Conservation (phyloP, 805 yeast species). For the Candida corydali region DNA sequence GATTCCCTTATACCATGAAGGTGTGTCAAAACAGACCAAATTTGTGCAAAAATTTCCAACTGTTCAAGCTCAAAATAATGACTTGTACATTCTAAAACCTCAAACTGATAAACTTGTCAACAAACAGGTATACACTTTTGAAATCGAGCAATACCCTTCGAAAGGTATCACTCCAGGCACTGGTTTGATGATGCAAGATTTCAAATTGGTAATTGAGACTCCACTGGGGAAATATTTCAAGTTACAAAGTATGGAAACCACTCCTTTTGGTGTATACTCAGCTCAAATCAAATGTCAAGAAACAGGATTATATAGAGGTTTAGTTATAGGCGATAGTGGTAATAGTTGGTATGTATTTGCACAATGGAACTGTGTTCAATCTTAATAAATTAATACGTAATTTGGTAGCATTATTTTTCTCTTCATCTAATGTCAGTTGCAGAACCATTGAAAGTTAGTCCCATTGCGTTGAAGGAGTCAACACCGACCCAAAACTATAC, state of each 20-base stretch:
- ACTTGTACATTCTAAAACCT: constrained; percentile 80
- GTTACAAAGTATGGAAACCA: constrained; percentile 45
- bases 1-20: constrained; percentile 71
- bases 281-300: constrained; percentile 61
- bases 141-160: constrained; percentile 59
- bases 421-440: constrained; percentile 7
- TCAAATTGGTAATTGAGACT: constrained; percentile 67
- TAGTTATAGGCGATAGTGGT: constrained; percentile 74
- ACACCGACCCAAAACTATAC: constrained; percentile 23
- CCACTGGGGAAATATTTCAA: constrained; percentile 80
- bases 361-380: constrained; percentile 68
- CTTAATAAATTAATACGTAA: background rate
- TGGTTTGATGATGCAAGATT: constrained; percentile 35
- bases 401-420: background rate
- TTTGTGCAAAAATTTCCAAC: constrained; percentile 74
- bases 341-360: constrained; percentile 85
- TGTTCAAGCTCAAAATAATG: constrained; percentile 63
- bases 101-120: constrained; percentile 61
- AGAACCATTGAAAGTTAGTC: no score
- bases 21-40: constrained; percentile 56
- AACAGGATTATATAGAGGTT: constrained; percentile 77
- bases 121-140: constrained; percentile 62
- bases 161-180: constrained; percentile 34
- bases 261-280: constrained; percentile 55
- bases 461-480: no score